Evolutionary conservation across 140 eudicot genomes (phyloP), one percentile per base, ranked within the genome.

Genomic region (Oenanthe javanica): DNA sequence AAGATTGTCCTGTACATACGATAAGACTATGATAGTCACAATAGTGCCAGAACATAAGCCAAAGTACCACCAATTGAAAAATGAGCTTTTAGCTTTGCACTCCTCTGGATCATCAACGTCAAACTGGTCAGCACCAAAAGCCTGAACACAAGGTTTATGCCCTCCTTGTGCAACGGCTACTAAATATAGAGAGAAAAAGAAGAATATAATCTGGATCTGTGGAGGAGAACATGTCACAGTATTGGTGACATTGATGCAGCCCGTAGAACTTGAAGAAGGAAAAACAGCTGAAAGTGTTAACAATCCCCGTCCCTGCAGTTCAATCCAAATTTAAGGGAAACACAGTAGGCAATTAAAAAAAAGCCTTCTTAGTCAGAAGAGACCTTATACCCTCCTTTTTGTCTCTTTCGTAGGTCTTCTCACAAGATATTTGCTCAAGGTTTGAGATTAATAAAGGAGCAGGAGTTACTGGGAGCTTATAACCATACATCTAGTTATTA

Each of bases 41-140:
- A 85, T 16, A 52, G 87, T 76, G 36, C 93, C 93, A 6, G 55
- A 59, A 50, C 89, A 82, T 52, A 83, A 9, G 40, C 92, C 87
- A 57, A 88, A 86, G 74, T 84, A 87, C 93, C 93, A 92, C 96
- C 96, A 90, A 55, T 92, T 90, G 85, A 92, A 92, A 77, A 89
- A 92, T 2, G 97, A 90, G 66, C 90, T 88, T 82, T 86, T 86
- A 66, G 88, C 83, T 88, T 59, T 81, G 77, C 83, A 27, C 70
- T 92, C 93, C 43, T 80, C 63, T 25, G 89, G 89, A 81, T 91
- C 69, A 31, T 83, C 63, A 14, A 45, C 84, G 64, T 91, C 96
- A 82, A 89, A 91, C 52, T 91, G 95, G 77, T 92, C 97, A 21
- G 95, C 97, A 36, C 95, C 97, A 63, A 92, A 92, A 1, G 94